Evolutionary conservation across 495 filamentous ascomycete genomes (phyloP).

Genomic region (Haplographium delicatum): DNA sequence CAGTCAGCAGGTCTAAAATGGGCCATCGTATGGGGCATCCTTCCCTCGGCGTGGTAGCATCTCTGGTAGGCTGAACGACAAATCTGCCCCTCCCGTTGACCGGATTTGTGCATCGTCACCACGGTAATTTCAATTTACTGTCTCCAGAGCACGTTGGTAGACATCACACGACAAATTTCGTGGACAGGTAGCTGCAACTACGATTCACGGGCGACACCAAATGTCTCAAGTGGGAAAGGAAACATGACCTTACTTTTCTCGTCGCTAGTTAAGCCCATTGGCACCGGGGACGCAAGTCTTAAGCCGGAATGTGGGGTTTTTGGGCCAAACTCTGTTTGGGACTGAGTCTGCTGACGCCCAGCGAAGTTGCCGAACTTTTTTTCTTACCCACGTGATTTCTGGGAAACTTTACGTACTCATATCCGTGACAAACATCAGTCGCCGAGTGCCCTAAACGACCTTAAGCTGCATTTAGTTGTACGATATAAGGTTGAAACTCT

Average conservation of each 20-base stretch:
- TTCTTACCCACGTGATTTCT: no score
- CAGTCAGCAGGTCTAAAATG: constrained; percentile 9
- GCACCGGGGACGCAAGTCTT: neutral
- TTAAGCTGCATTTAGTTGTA: no score
- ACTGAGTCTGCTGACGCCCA: no score
- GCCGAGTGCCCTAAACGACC: no score
- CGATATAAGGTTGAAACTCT: no score
- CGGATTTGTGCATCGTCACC: neutral
- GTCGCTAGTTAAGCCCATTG: neutral
- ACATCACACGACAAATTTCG: neutral
- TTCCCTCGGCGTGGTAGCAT: neutral
- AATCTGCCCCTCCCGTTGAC: neutral
- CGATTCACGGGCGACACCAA: neutral
- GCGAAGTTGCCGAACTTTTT: no score
- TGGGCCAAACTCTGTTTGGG: no score
- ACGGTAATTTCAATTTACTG: neutral
- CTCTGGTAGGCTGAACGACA: neutral
- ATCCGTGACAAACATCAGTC: no score
- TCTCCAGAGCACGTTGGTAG: neutral
- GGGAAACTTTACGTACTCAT: no score
- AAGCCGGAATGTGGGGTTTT: neutral
- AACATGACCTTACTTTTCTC: neutral
- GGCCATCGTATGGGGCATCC: neutral
- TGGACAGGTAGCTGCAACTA: neutral
- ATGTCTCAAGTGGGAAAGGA: no score